Base-by-base conservation (phyloP, 495 filamentous ascomycete species). In the Corynascus novoguineensis region DNA sequence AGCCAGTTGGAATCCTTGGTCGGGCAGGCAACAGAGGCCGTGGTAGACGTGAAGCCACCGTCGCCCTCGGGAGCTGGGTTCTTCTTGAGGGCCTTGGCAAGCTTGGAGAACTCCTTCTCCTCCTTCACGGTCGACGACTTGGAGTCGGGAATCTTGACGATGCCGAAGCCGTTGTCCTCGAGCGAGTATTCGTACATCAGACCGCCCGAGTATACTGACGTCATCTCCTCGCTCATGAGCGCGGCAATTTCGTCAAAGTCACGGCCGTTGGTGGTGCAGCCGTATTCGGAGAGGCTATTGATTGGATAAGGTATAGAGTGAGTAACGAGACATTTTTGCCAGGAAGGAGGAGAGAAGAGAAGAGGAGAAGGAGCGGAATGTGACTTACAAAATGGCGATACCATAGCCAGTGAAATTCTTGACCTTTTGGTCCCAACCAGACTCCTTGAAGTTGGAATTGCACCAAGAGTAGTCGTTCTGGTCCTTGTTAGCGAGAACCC, bases 381-480 rank as follows among this genome's bases (percentile, higher is more conserved):
- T n/a, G n/a, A n/a, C n/a, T n/a, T n/a, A n/a, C n/a, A 97, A 98
- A 64, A 97, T 85, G 34, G 93, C 93, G 46, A 96, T 74, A 59
- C 91, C 90, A 68, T 96, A 97, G 65, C 86, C 85, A 60, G 81
- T 86, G 80, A 93, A 96, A 72, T 84, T 87, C 77, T 88, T 78
- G 57, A 96, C 92, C 83, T 97, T 97, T 71, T 87, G 73, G 69
- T 90, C 78, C 91, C 91, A 98, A 62, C 89, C 90, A 42, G 92
- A 90, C 42, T 71, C 80, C 32, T 71, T 66, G 79, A 88, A 97
- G 58, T 87, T 83, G 38, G 88, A 92, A 64, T 89, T 86, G 70
- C 93, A 98, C 92, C 92, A 98, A 44, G 92, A 96, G 79, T 97
- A 97, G 74, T 97, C 93, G 75, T 98, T 97, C 74, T 77, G 48